Evolutionary conservation across 768 basidiomycete genomes (phyloP), one percentile per base, ranked within the genome.

Genomic region (Lentinula boryana): DNA sequence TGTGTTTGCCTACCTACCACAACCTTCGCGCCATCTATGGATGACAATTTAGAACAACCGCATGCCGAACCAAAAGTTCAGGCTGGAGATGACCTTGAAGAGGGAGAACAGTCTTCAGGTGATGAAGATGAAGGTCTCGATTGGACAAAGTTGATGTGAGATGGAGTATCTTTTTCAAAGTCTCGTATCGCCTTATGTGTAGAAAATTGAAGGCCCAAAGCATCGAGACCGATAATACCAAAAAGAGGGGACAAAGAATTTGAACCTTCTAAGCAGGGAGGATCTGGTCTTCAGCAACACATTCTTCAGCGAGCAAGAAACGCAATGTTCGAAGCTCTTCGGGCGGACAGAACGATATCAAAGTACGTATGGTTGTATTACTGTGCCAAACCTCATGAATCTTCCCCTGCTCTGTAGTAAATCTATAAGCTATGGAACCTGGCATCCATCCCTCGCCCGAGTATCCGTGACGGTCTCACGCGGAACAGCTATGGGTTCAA

Each of bases 221-320:
- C 73, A 38, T 69, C 74, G 4, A 82, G 87, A 43, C 90, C 89
- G 2, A 78, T 90, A 5, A 95, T 99, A 55, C 97, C 97, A 5
- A 95, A 92, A 72, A 84, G 97, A 31, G 97, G 97, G 1, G 97
- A 98, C 73, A 98, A 99, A 70, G 95, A 98, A 64, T 98, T 94
- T 65, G 96, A 98, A 70, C 97, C 97, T 1, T 35, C 67, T 74
- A 21, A 77, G 76, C 8, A 56, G 13, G 69, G 83, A 9, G 90
- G 88, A 5, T 88, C 91, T 10, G 84, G 83, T 12, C 76, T 93
- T 12, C 97, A 98, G 68, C 74, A 85, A 31, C 88, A 93, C 74
- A 83, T 92, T 62, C 80, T 98, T 21, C 87, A 91, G 58, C 81
- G 86, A 33, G 83, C 93, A 50, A 76, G 96, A 58, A 76, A 81